Evolutionary conservation across 768 basidiomycete species (phyloP), one percentile per base, ranked within the genome.

Genomic region (Amanita muscaria): DNA sequence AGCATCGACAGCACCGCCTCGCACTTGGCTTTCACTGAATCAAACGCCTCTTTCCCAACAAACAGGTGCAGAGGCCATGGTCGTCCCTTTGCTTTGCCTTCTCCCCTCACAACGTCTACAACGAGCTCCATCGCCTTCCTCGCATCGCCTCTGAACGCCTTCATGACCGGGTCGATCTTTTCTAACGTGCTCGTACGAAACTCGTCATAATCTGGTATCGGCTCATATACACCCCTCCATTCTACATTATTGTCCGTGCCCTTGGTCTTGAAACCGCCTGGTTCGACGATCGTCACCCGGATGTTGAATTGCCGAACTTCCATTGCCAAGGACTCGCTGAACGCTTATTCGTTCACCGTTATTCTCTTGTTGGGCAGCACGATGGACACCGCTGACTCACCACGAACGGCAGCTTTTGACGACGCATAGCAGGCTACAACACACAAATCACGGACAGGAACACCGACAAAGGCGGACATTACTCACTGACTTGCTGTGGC

Each of bases 341-440:
- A 54, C n/a, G 76, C 78, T 79, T n/a, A n/a, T n/a, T n/a, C n/a
- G n/a, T n/a, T n/a, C n/a, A n/a, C n/a, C n/a, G n/a, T n/a, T n/a
- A n/a, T n/a, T n/a, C n/a, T n/a, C n/a, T n/a, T n/a, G n/a, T 6
- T 27, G n/a, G 23, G 44, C 24, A 5, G 36, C n/a, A n/a, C n/a
- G n/a, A n/a, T n/a, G n/a, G n/a, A n/a, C n/a, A n/a, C n/a, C n/a
- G n/a, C n/a, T 12, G 18, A 23, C 64, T 53, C 53, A 77, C 77
- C 68, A 46, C 73, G 77, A n/a, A 80, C 56, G 12, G 79, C 79
- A 12, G 76, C 78, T 57, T 80, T 82, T 2, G 77, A 79, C 3
- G 76, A 64, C 1, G 66, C 61, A 53, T 80, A 79, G 12, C 32
- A 40, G 11, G 18, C 29, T 40, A 41, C 16, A 27, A 29, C 8